These are phyloP conservation scores for Dipteronia sinensis DNA, from an alignment of 345 rosid species.

Conservation along the genomic window DNA sequence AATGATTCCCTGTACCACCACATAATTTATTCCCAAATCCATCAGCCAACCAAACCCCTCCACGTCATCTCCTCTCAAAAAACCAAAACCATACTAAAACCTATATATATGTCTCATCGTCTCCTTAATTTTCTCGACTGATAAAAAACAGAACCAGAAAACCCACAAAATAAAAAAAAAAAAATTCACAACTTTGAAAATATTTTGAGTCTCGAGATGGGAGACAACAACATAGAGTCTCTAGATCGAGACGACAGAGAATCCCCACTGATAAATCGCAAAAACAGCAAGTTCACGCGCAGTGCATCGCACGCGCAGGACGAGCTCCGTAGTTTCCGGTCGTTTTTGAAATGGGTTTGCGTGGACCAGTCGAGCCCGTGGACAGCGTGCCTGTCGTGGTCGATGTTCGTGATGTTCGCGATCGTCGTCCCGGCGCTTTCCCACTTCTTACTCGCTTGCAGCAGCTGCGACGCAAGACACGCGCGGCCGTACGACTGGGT, in stretches of 20 bases:
- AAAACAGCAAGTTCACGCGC: slow-evolving; percentile 40
- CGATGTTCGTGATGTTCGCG: slow-evolving; percentile 60
- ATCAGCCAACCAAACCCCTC: no score
- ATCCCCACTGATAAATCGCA: slow-evolving; percentile 28
- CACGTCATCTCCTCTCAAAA: no score
- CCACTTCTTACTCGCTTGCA: slow-evolving; percentile 84
- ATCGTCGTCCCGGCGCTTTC: slow-evolving; percentile 66
- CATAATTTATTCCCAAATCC: no score
- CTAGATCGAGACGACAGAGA: slow-evolving; percentile 14
- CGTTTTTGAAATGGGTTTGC: slow-evolving; percentile 83
- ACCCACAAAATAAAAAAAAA: background rate
- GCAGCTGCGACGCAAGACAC: slow-evolving; percentile 70
- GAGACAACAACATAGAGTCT: slow-evolving; percentile 13
- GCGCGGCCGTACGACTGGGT: slow-evolving; percentile 66
- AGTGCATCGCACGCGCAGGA: slow-evolving; percentile 65
- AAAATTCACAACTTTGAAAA: no score
- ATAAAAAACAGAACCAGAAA: background rate
- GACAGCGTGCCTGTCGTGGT: slow-evolving; percentile 72
- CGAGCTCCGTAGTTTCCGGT: slow-evolving; percentile 75
- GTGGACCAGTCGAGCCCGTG: slow-evolving; percentile 74
- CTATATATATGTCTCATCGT: no score
- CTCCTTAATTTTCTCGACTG: background rate
- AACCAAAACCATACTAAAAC: no score
- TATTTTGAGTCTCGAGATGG: slow-evolving; percentile 32
- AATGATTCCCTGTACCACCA: background rate